phyloP scores from a whole-genome alignment of 768 basidiomycete genomes.

The Sporobolomyces phaffii region DNA sequence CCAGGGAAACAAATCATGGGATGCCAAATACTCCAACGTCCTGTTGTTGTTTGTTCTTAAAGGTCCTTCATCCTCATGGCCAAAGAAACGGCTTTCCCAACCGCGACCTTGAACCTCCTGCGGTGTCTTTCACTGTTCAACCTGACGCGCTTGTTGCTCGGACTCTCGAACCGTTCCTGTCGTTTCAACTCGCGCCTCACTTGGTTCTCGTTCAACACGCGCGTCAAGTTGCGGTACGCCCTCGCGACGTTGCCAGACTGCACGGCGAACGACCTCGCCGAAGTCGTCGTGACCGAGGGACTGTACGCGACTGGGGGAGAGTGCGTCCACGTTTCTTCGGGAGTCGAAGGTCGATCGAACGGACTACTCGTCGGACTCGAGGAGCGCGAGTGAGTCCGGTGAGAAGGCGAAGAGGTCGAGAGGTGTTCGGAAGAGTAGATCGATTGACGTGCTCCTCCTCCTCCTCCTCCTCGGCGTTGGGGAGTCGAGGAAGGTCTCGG shows the following conservation, averaged over 20 bases:
- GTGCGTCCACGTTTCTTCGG: slow-evolving; percentile 23
- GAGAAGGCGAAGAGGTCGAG: neutral
- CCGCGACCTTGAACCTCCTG: slow-evolving; percentile 38
- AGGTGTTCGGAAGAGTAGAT: neutral
- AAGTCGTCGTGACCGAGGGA: slow-evolving; percentile 19
- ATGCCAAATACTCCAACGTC: no score
- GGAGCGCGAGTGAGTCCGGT: neutral
- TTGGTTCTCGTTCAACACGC: slow-evolving; percentile 33
- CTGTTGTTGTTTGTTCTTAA: neutral
- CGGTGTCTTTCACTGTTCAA: slow-evolving; percentile 36
- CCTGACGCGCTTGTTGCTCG: slow-evolving; percentile 34
- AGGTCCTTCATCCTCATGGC: slow-evolving; percentile 33
- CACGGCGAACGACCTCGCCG: slow-evolving; percentile 29
- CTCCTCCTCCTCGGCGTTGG: neutral
- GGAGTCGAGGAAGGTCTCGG: no score
- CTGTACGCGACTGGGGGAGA: slow-evolving; percentile 14
- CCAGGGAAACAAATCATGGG: no score
- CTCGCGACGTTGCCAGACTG: slow-evolving; percentile 26
- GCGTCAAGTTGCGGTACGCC: slow-evolving; percentile 35
- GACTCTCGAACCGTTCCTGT: slow-evolving; percentile 44
- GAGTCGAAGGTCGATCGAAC: slow-evolving; percentile 2
- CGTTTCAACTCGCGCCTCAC: slow-evolving; percentile 42
- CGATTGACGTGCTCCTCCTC: neutral
- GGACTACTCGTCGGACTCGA: neutral
- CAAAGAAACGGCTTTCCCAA: slow-evolving; percentile 32